phyloP scores from a whole-genome alignment of 2,329 filamentous ascomycete genomes.

The Pseudogymnoascus pannorum region DNA sequence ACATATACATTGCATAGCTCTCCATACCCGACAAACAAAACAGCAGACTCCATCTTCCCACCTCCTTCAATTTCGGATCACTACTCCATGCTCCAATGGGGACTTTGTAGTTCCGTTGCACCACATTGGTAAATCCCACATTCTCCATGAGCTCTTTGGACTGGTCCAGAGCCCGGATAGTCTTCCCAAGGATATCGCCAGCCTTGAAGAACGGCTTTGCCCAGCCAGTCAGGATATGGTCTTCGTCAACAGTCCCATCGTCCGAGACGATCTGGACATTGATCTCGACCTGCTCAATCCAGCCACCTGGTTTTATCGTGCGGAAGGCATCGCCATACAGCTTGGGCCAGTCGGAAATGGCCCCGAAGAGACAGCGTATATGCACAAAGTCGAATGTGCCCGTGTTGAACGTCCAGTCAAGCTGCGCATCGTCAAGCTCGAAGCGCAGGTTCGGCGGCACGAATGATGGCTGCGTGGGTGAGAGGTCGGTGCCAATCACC shows the following conservation, averaged over 20 bases:
- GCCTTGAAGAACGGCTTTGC: slow-evolving; percentile 29
- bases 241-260: slow-evolving; percentile 8
- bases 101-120: slow-evolving; percentile 16
- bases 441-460: slow-evolving; percentile 25
- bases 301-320: slow-evolving; percentile 14
- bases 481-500: slow-evolving; percentile 22
- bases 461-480: slow-evolving; percentile 24
- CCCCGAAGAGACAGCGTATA: slow-evolving; percentile 30
- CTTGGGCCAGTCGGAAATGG: slow-evolving; percentile 28
- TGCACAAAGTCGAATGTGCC: slow-evolving; percentile 31
- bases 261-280: slow-evolving; percentile 8
- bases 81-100: slow-evolving; percentile 14
- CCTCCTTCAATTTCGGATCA: slow-evolving; percentile 10
- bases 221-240: slow-evolving; percentile 2
- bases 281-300: slow-evolving; percentile 17
- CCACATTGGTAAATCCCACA: slow-evolving; percentile 18
- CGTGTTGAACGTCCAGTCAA: slow-evolving; percentile 24
- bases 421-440: slow-evolving; percentile 29
- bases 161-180: neutral
- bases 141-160: slow-evolving; percentile 25
- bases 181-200: slow-evolving; percentile 29
- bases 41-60: slow-evolving; percentile 7
- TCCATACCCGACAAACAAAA: neutral
- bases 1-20: slow-evolving; percentile 1
- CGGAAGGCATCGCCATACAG: slow-evolving; percentile 8